phyloP scores from a whole-genome alignment of 352 stramenopile genomes.

The Phytophthora podocarpi region DNA sequence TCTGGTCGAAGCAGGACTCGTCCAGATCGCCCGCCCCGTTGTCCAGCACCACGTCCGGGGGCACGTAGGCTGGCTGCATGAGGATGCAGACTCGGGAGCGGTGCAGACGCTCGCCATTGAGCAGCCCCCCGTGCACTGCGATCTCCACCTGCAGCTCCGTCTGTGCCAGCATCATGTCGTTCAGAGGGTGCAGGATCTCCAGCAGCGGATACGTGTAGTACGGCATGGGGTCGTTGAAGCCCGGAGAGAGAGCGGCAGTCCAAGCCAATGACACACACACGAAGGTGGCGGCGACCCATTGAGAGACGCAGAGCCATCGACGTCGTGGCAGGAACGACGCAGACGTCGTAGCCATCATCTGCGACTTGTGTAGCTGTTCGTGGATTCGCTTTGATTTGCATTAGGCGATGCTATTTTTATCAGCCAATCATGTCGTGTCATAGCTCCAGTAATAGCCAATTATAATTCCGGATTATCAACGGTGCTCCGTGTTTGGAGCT shows the following conservation, averaged over 20 bases:
- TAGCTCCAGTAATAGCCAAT: conserved; percentile 6
- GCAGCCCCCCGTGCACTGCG: conserved; percentile 44
- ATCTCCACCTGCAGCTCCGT: conserved; percentile 66
- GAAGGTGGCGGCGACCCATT: background rate
- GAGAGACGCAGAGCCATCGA: background rate
- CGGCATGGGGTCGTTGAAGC: conserved; percentile 37
- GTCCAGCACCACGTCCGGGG: conserved; percentile 46
- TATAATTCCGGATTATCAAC: background rate
- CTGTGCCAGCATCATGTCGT: conserved; percentile 46
- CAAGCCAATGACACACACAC: conserved; percentile 3
- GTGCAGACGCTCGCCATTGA: conserved; percentile 22
- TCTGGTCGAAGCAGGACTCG: conserved; percentile 68
- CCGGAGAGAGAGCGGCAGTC: conserved; percentile 23
- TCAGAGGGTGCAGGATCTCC: conserved; percentile 66
- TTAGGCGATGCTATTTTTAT: conserved; percentile 5
- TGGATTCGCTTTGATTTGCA: conserved; percentile 12
- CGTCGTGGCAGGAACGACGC: too few relatives aligned
- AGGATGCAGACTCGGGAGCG: conserved; percentile 60
- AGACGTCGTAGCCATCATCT: too few relatives aligned
- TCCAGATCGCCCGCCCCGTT: conserved; percentile 30
- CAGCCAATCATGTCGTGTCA: too few relatives aligned
- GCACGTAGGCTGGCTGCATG: conserved; percentile 52
- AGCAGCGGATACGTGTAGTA: conserved; percentile 37
- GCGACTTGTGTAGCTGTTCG: background rate
- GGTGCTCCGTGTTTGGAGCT: too few relatives aligned